Conservation (phyloP, 768 basidiomycete species). For the Porphyrellus cyaneotinctus region DNA sequence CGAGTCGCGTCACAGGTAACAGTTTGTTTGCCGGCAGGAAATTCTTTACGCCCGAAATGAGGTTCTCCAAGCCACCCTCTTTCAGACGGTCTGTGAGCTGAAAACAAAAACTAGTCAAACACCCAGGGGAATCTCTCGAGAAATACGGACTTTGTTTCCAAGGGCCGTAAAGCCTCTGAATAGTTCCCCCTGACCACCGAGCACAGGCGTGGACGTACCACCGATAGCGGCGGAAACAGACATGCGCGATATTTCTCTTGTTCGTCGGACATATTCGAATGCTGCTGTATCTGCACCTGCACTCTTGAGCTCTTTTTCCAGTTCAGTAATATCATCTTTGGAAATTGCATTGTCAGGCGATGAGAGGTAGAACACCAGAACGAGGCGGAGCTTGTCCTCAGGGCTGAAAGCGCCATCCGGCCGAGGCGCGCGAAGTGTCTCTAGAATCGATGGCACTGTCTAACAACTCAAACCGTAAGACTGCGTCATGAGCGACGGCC, state of each 20-base stretch:
- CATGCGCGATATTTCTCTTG: constrained; percentile 92
- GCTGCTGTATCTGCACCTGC: constrained; percentile 77
- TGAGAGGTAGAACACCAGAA: constrained; percentile 93
- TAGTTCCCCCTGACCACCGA: constrained; percentile 78
- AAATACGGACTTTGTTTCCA: constrained; percentile 69
- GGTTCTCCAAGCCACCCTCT: constrained; percentile 94
- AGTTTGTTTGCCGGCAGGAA: constrained; percentile 95
- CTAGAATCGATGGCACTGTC: constrained; percentile 77
- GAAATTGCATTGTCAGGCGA: constrained; percentile 73
- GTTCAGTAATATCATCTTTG: constrained; percentile 84
- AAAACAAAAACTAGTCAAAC: background rate
- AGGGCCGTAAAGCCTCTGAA: constrained; percentile 93
- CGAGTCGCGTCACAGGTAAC: constrained; percentile 85
- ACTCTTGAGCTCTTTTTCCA: constrained; percentile 82
- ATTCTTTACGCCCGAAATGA: constrained; percentile 97
- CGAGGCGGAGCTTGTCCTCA: constrained; percentile 87
- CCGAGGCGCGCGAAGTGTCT: constrained; percentile 75
- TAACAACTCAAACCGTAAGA: constrained; percentile 28
- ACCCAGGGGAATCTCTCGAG: background rate
- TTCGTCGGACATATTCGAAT: constrained; percentile 89
- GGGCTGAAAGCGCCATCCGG: constrained; percentile 62
- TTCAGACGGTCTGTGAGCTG: constrained; percentile 91
- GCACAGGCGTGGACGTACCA: constrained; percentile 61
- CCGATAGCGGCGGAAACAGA: constrained; percentile 60
- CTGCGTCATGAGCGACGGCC: background rate